These are phyloP conservation scores for Davidsoniella neocaledoniae DNA, from an alignment of 2,329 filamentous ascomycete genomes.

Conservation along the genomic window DNA sequence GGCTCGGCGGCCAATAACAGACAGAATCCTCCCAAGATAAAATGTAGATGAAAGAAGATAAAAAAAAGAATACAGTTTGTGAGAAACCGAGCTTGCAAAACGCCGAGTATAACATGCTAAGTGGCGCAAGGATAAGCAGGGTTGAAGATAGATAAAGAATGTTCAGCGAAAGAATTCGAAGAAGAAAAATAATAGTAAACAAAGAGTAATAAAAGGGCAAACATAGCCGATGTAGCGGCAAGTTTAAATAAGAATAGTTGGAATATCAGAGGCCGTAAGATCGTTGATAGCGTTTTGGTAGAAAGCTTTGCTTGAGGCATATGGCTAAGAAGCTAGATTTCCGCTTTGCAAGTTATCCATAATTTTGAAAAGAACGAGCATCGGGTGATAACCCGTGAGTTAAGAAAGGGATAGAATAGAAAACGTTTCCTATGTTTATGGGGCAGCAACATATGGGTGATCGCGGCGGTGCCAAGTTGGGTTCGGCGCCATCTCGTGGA, in stretches of 20 bases:
- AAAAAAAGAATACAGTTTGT: neutral
- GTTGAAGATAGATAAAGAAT: neutral
- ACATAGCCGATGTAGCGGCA: too few species aligned
- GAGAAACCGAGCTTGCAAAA: neutral
- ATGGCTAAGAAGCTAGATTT: too few species aligned
- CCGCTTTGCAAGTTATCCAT: too few species aligned
- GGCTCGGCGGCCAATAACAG: neutral
- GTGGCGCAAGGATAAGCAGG: neutral
- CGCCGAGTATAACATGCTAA: neutral
- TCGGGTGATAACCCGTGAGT: too few species aligned
- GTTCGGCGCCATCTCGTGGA: conserved; percentile 1
- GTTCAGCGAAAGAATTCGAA: too few species aligned
- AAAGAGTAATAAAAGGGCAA: neutral
- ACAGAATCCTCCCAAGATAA: neutral
- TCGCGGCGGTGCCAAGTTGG: conserved; percentile 1
- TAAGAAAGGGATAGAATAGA: too few species aligned
- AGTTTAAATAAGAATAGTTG: neutral
- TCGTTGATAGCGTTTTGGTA: neutral
- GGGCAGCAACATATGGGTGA: neutral
- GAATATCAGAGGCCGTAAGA: conserved; percentile 1
- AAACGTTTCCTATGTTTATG: neutral
- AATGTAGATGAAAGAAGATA: neutral
- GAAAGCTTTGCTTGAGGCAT: too few species aligned
- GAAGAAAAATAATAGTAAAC: neutral
- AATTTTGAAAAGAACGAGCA: too few species aligned